Evolutionary conservation across 139 green algal species (phyloP), one percentile per base, ranked within the genome.

Genomic region (Micractinium sp.): DNA sequence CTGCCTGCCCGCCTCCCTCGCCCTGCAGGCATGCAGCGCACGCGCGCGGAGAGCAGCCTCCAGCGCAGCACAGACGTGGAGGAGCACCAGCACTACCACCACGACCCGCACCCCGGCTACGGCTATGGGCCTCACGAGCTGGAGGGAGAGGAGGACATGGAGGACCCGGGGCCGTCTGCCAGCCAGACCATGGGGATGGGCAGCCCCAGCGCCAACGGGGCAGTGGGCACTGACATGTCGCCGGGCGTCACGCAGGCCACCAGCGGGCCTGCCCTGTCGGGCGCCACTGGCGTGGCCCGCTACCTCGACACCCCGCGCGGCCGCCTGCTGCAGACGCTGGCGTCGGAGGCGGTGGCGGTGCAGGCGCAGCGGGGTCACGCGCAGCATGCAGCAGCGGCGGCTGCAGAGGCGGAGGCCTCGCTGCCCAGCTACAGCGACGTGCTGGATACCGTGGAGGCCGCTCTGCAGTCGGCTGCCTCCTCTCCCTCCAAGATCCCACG

Each of bases 321-420:
- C 53, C 78, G 67, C 53, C 87, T 90, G 71, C 82, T 90, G 56
- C 73, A 85, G 35, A 60, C 60, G 71, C 78, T 90, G 41, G 87
- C 87, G 3, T 56, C 73, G 1, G 87, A 90, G 74, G 87, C 87
- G 14, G 76, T 74, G 27, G 61, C 39, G 35, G 87, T 63, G 35
- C 87, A 90, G 35, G 76, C 66, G 61, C 61, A 90, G 60, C 86
- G 86, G 47, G 25, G 39, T 15, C 27, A 25, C 35, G 27, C 25
- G 69, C 69, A 76, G 69, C 69, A 56, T 9, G 47, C 47, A 9
- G 47, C 47, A 9, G 47, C 47, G 47, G 47, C 47, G 47, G 63
- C 63, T 29, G 63, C 63, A 71, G 63, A 36, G 35, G 83, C 38
- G 18, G 63, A 39, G 38, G 66, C 39, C n/a, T 23, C 39, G 33